Percentiles rank a stretch among this genome's conserved stretches.
phyloP scores from a whole-genome alignment of 768 basidiomycete species.

The Naganishia vaughanmartiniae region DNA sequence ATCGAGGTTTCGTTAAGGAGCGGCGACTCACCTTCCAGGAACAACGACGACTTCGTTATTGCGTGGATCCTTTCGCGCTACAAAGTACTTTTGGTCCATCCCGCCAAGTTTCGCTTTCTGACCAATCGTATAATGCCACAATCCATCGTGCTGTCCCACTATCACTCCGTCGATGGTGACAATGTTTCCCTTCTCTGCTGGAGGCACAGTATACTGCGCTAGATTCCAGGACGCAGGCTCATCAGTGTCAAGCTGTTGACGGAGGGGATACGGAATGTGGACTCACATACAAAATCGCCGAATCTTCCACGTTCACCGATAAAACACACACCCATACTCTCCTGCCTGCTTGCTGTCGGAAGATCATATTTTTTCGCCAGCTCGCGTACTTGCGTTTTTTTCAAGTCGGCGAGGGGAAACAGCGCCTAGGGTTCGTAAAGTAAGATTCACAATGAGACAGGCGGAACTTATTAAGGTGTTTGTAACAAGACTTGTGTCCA shows the following conservation, averaged over 20 bases:
- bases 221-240: background rate
- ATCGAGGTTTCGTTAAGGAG: background rate
- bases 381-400: conserved; percentile 69
- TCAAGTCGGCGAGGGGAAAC: conserved; percentile 70
- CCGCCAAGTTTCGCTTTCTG: conserved; percentile 71
- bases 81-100: conserved; percentile 64
- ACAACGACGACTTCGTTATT: conserved; percentile 73
- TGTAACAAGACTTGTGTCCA: background rate
- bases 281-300: conserved; percentile 68
- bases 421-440: conserved; percentile 55
- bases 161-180: conserved; percentile 61
- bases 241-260: background rate
- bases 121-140: conserved; percentile 84
- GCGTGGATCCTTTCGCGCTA: conserved; percentile 65
- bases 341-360: conserved; percentile 70
- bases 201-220: conserved; percentile 75
- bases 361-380: conserved; percentile 65
- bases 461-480: background rate
- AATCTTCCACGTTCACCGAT: conserved; percentile 77
- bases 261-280: too few relatives aligned
- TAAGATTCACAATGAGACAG: conserved; percentile 6
- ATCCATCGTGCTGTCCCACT: conserved; percentile 66
- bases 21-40: conserved; percentile 61
- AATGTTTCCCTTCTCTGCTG: conserved; percentile 63
- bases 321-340: conserved; percentile 95